Evolutionary conservation across 805 yeast genomes (phyloP), one percentile per base, ranked within the genome.

Genomic region (Scheffersomyces ergatensis): DNA sequence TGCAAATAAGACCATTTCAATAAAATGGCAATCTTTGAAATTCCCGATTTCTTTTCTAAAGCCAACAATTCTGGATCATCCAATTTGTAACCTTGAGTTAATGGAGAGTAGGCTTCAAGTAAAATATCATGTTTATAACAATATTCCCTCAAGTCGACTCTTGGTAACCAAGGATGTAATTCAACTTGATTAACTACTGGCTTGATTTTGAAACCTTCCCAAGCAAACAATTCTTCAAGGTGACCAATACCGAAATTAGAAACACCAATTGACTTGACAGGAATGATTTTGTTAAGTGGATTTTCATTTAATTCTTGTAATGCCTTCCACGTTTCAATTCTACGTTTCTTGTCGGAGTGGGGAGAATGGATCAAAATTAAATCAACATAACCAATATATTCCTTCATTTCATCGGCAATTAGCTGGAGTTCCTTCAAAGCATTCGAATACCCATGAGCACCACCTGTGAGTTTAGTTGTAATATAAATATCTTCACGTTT

Each of bases 151-250:
- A 74, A 73, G 35, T 90, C 89, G 24, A 43, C 45, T 47, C 56
- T 53, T 17, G 60, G 63, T 31, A 56, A 54, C 46, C 57, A 56
- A 29, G 63, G 65, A 61, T 87, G 95, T 29, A 80, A 63, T 67
- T 88, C 95, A 44, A 85, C 72, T 69, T 88, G 95, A 63, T 83
- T 80, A 32, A 72, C 78, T 11, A 78, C 89, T 5, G 96, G 96
- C 38, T 57, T 54, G 20, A 68, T 59, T 42, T 49, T 42, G 2
- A 78, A 54, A 1, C 70, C 78, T 3, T 73, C 72, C 83, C 86
- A 80, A 2, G 56, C 50, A 33, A 83, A 64, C 34, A 86, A 61
- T 55, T 83, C 84, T 43, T 80, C 74, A 18, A 86, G 57, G 55
- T 82, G 88, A 4, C 60, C 63, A 13, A 60, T 54, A 35, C 88